Evolutionary conservation across 352 stramenopile genomes (phyloP), one percentile per base, ranked within the genome.

Genomic region (Globisporangium spinosum): DNA sequence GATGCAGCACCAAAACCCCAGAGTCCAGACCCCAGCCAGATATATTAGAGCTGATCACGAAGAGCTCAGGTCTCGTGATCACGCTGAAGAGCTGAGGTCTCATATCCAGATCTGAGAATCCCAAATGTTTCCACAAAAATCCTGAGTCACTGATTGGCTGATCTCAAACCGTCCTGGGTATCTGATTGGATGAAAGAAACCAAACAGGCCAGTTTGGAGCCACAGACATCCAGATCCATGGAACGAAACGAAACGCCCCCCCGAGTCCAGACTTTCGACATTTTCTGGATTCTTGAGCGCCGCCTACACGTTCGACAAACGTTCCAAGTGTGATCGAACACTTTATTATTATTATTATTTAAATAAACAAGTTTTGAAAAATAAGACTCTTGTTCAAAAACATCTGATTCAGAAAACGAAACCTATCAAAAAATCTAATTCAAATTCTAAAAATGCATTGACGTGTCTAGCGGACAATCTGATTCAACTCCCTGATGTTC

Each of bases 121-220:
- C 15, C 40, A n/a, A n/a, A 47, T 7, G 35, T 8, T 60, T 60
- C 55, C 3, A 45, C 17, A 3, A 3, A 3, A 40, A 60, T 43
- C 27, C 55, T 60, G 55, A 40, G 55, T 60, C n/a, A 27, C 13
- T 60, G 55, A 60, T 60, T 60, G 29, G 55, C 29, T 60, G 10
- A 35, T 43, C 27, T 15, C 7, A 13, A 60, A 27, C 8, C 27
- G 3, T 7, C 55, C 55, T 60, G 55, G 45, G 55, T 9, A 45
- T 7, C 2, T 60, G 23, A 60, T 60, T 60, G 29, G 55, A 29
- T 60, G 27, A 23, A 15, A 20, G 2, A 22, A 27, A 12, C 15
- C 4, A 7, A 35, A 17, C 13, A 40, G 20, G 12, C 5, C 40
- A 47, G 40, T 60, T 60, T 35, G 55, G 55, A 40, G 55, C 55